Evolutionary conservation across 805 yeast species (phyloP), one percentile per base, ranked within the genome.

Genomic region (Hanseniaspora mollemarum): DNA sequence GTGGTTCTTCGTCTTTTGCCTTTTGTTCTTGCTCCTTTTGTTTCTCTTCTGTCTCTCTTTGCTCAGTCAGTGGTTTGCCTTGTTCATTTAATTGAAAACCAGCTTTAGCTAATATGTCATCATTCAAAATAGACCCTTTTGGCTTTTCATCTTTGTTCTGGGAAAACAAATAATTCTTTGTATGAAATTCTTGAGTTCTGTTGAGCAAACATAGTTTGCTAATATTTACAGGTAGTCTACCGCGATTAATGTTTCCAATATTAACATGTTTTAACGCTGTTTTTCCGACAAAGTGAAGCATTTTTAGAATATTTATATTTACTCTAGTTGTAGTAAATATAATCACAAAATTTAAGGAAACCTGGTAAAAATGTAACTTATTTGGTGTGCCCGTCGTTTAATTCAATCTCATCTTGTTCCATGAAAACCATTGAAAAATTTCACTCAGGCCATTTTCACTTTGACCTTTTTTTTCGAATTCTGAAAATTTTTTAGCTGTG

Each of bases 31-130:
- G 18, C n/a, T 55, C 56, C 26, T 54, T 37, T 38, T 46, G 49
- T 28, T 49, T 40, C 12, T 45, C 46, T 28, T 53, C 55, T 3
- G 38, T 43, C 2, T 55, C 51, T 18, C 56, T 46, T 55, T 43
- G 44, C 16, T 43, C 44, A 18, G 46, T 50, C 3, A 43, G 54
- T 10, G 51, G 46, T 12, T 52, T 55, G 21, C 58, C 57, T n/a
- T 59, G 49, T 8, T 64, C 67, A 29, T 75, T 76, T 3, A 70
- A 63, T 52, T 86, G 90, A 52, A 87, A 77, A 35, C 96, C 96
- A 12, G 95, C 95, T 59, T 80, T 78, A 29, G 83, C 81, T 53
- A 88, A 72, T 60, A 87, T 60, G 61, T 87, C 95, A 55, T 88
- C 95, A 44, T 82, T 79, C 55, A 88, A 70, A 57, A 87, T 75